These are phyloP conservation scores for Penicillium sp. DNA, from an alignment of 2,329 filamentous ascomycete species.

Conservation along the genomic window DNA sequence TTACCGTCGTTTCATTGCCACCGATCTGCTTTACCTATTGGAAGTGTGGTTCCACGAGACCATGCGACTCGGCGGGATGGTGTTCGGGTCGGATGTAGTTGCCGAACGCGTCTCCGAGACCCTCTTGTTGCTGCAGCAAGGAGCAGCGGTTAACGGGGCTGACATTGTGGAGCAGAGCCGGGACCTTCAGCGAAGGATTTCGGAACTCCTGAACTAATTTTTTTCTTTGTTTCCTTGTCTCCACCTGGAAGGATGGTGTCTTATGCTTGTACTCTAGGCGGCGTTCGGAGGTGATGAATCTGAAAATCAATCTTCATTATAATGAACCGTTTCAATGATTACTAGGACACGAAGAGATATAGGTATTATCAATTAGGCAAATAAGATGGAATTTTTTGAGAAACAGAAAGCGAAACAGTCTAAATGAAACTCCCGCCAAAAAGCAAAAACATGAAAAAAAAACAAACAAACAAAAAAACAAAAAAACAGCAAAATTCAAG, in stretches of 20 bases:
- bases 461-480: neutral
- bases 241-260: neutral
- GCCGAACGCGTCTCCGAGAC: constrained; percentile 50
- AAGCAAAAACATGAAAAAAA: neutral
- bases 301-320: constrained; percentile 1
- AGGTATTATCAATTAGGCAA: neutral
- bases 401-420: neutral
- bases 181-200: constrained; percentile 43
- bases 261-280: constrained; percentile 11
- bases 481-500: neutral
- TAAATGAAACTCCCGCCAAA: constrained; percentile 8
- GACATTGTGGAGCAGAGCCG: constrained; percentile 30
- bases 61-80: constrained; percentile 52
- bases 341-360: neutral
- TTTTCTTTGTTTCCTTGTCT: neutral
- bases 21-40: constrained; percentile 62
- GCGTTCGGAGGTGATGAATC: constrained; percentile 5
- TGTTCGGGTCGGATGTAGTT: constrained; percentile 63
- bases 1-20: constrained; percentile 57
- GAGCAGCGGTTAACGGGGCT: constrained; percentile 35
- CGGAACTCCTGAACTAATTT: constrained; percentile 39
- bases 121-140: constrained; percentile 46
- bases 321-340: neutral
- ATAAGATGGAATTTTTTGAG: neutral
- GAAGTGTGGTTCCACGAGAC: constrained; percentile 61